Conservation (phyloP, 768 basidiomycete genomes). For the Suillus americanus region DNA sequence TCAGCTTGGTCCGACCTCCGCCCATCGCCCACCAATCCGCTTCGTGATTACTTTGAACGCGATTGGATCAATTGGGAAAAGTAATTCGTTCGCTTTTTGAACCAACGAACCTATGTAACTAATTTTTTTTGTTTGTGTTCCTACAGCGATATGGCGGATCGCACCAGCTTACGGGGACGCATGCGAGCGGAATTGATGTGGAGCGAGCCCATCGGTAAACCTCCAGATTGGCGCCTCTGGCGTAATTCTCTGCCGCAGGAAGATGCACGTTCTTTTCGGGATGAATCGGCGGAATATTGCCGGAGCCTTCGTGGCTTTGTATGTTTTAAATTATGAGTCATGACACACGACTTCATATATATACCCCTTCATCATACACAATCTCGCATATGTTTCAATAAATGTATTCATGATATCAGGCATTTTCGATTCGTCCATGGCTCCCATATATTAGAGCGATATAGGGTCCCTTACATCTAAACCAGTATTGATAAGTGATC, state of each 20-base stretch:
- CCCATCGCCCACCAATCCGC: constrained; percentile 29
- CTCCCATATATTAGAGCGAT: background rate
- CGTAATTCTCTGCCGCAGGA: constrained; percentile 30
- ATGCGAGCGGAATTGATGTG: constrained; percentile 50
- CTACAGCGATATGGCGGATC: constrained; percentile 72
- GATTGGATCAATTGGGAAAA: constrained; percentile 72
- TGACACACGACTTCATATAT: background rate
- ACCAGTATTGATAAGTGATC: background rate
- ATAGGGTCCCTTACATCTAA: background rate
- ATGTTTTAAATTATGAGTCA: constrained; percentile 39
- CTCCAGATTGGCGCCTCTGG: constrained; percentile 56
- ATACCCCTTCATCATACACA: background rate
- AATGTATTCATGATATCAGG: background rate
- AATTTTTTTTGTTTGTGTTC: constrained; percentile 1
- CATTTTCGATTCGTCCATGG: background rate
- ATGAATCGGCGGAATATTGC: constrained; percentile 34
- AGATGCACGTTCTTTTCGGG: constrained; percentile 15
- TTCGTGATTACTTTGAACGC: constrained; percentile 61
- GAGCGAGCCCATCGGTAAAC: constrained; percentile 47
- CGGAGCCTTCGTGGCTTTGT: constrained; percentile 53
- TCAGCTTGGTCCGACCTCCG: constrained; percentile 12
- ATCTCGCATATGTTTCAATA: background rate
- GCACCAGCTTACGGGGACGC: constrained; percentile 57
- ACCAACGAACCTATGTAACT: constrained; percentile 9
- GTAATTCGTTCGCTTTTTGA: constrained; percentile 37